Base-by-base conservation (phyloP, 352 stramenopile genomes). In the Pythium phragmiticola region DNA sequence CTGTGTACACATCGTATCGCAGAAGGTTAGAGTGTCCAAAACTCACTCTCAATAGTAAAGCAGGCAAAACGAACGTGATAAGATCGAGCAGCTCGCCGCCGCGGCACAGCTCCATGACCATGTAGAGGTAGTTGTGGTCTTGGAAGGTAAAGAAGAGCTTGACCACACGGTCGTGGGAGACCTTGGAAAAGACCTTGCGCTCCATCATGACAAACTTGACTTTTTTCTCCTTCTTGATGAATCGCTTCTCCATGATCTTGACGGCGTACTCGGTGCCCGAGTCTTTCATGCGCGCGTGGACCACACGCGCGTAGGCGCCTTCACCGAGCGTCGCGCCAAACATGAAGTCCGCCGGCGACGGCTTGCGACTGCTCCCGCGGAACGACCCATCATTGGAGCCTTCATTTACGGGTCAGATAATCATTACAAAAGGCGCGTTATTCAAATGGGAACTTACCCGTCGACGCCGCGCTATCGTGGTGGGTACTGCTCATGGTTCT, bases 151-250 rank as follows among this genome's bases (percentile, higher is more conserved):
- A 96, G 62, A 89, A 95, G 52, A 97, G 84, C 72, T 94, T 94
- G 60, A 97, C 84, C 39, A 97, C 83, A 53, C 84, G 86, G 58
- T 95, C 88, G 66, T 97, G 82, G 59, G 82, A 84, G 56, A 97
- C 76, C 64, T 91, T 93, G 59, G 87, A 92, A 64, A 97, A 94
- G 39, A 97, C 87, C 47, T 94, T 91, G 71, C 84, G 84, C 76
- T 97, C 89, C 84, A 95, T 95, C 80, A 97, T 93, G 61, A 95
- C 85, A 59, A 94, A 93, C 62, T 90, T 94, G 63, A 96, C 87
- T 63, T 97, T 96, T 68, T 96, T 95, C 68, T 96, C 88, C 73
- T 92, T 92, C 54, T 82, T 86, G 66, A 97, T 95, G 66, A 95
- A 94, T 39, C 80, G 76, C 67, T 97, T 95, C 58, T 97, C 89